Conservation (phyloP, 1,284 basidiomycete species). For the Rhizopogon parksii region DNA sequence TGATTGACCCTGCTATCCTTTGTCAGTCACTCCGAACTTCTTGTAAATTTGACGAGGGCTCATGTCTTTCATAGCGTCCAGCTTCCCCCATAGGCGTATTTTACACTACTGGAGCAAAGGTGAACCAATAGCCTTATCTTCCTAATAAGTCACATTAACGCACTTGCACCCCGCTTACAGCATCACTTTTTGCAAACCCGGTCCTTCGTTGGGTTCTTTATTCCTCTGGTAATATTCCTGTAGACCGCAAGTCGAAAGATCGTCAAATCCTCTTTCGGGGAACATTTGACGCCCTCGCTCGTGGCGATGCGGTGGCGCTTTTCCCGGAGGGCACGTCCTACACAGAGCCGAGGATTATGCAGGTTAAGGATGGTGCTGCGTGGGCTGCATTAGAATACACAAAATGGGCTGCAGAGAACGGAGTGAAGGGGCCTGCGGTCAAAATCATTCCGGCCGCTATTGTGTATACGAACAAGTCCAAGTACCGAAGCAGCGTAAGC, state of each 20-base stretch:
- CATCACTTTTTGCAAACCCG: conserved; percentile 74
- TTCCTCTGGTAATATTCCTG: conserved; percentile 91
- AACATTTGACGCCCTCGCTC: conserved; percentile 80
- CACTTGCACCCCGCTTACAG: conserved; percentile 28
- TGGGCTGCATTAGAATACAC: conserved; percentile 94
- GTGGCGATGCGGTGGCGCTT: conserved; percentile 78
- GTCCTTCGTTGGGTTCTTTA: conserved; percentile 68
- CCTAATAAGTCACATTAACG: conserved; percentile 6
- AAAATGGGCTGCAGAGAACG: conserved; percentile 62
- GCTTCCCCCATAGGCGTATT: conserved; percentile 71
- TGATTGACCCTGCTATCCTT: conserved; percentile 75
- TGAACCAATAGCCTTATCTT: conserved; percentile 20
- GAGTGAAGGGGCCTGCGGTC: conserved; percentile 31
- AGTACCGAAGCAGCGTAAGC: conserved; percentile 79
- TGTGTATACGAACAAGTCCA: conserved; percentile 91
- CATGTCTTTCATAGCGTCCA: conserved; percentile 44
- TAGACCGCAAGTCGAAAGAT: conserved; percentile 89
- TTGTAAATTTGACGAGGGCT: conserved; percentile 12
- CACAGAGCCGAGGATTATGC: conserved; percentile 87
- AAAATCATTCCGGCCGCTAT: conserved; percentile 80
- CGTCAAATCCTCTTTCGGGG: conserved; percentile 84
- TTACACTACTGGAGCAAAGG: conserved; percentile 95
- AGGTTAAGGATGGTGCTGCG: conserved; percentile 92
- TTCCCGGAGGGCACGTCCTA: conserved; percentile 93
- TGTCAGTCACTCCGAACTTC: conserved; percentile 45